Percentiles rank a stretch among this genome's conserved stretches.
Conservation (phyloP, 306 rosid species). For the Carpinus viminea region DNA sequence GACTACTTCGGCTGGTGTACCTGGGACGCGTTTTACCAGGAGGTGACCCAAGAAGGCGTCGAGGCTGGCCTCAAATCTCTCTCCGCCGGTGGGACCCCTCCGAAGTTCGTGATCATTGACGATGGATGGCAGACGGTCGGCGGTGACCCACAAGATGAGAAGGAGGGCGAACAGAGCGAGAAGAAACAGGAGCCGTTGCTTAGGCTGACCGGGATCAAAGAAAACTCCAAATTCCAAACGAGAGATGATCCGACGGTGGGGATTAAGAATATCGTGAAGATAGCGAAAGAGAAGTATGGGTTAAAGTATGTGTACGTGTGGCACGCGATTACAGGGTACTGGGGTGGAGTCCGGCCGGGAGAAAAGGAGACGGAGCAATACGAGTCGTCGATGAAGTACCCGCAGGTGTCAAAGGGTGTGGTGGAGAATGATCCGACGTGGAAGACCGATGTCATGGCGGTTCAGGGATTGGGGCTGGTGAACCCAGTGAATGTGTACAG, state of each 20-base stretch:
- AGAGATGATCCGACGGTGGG: constrained; percentile 55
- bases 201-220: constrained; percentile 66
- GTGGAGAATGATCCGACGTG: constrained; percentile 77
- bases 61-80: constrained; percentile 66
- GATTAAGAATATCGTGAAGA: constrained; percentile 53
- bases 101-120: constrained; percentile 83
- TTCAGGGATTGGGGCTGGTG: constrained; percentile 77
- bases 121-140: constrained; percentile 91
- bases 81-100: constrained; percentile 64
- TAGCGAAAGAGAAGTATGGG: constrained; percentile 65
- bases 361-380: constrained; percentile 69
- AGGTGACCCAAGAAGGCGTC: constrained; percentile 84
- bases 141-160: constrained; percentile 31
- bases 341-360: constrained; percentile 90
- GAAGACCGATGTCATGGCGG: constrained; percentile 52
- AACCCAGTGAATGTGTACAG: constrained; percentile 60
- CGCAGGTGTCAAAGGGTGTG: constrained; percentile 57
- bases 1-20: constrained; percentile 93
- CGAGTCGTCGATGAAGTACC: constrained; percentile 55
- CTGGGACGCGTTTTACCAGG: constrained; percentile 90
- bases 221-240: constrained; percentile 66
- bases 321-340: constrained; percentile 94
- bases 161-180: not conserved
- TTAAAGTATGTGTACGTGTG: constrained; percentile 78
- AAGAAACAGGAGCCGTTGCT: constrained; percentile 22